Conservation (phyloP, 352 stramenopile genomes). For the Albugo candida region DNA sequence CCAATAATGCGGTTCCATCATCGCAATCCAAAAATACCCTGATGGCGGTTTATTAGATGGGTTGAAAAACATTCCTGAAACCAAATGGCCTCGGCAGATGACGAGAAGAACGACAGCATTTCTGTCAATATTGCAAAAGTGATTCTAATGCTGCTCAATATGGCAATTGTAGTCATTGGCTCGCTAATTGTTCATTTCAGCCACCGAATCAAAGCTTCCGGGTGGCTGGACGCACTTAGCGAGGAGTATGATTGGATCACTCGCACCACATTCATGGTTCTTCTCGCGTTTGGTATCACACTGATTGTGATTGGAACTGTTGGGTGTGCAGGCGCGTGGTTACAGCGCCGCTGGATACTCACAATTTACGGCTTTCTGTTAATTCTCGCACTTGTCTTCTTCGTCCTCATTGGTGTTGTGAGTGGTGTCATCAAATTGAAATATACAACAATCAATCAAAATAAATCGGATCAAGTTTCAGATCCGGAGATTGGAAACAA, state of each 20-base stretch:
- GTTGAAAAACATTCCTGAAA: no score
- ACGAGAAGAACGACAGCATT: constrained; percentile 11
- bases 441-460: constrained; percentile 32
- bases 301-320: constrained; percentile 41
- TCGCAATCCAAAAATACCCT: no score
- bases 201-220: constrained; percentile 33
- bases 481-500: constrained; percentile 35
- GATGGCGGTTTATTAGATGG: no score
- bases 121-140: constrained; percentile 61
- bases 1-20: no score
- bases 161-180: constrained; percentile 60
- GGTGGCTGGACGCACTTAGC: constrained; percentile 50
- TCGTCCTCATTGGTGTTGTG: constrained; percentile 37
- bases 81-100: background rate
- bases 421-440: constrained; percentile 24
- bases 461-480: no score
- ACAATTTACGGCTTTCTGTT: constrained; percentile 48
- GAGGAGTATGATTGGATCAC: constrained; percentile 41
- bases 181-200: constrained; percentile 68
- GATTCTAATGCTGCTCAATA: constrained; percentile 63
- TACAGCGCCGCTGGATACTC: constrained; percentile 49
- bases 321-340: constrained; percentile 47
- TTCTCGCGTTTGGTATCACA: constrained; percentile 40
- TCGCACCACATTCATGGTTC: constrained; percentile 37
- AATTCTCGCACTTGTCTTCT: constrained; percentile 30